phyloP scores from a whole-genome alignment of 2,329 filamentous ascomycete species.

The Emericellopsis atlantica region DNA sequence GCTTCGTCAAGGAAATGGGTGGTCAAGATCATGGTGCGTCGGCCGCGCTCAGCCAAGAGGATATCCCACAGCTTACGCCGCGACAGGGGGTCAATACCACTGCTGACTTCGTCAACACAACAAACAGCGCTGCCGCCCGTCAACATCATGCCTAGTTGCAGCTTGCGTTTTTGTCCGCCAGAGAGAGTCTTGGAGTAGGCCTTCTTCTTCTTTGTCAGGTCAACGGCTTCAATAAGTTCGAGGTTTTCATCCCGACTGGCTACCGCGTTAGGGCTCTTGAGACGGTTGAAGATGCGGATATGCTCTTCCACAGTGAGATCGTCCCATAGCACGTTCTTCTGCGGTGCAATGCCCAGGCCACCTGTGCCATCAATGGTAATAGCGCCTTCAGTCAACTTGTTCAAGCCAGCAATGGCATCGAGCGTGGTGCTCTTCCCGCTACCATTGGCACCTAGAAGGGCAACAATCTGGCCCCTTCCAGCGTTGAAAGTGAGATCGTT shows the following conservation, averaged over 20 bases:
- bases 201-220: conserved; percentile 61
- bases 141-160: conserved; percentile 91
- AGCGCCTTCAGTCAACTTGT: conserved; percentile 59
- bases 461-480: conserved; percentile 69
- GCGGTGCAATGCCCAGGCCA: conserved; percentile 76
- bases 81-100: conserved; percentile 76
- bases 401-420: conserved; percentile 75
- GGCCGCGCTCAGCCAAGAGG: conserved; percentile 69
- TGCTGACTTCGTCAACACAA: conserved; percentile 84
- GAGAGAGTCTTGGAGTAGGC: conserved; percentile 68
- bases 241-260: conserved; percentile 47
- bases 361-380: conserved; percentile 70
- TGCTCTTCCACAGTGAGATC: conserved; percentile 79
- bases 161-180: conserved; percentile 83
- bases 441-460: conserved; percentile 79
- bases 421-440: conserved; percentile 85
- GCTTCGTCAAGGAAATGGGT: conserved; percentile 94
- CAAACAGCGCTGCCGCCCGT: conserved; percentile 81
- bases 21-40: conserved; percentile 72
- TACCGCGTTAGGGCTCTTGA: conserved; percentile 52
- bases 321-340: conserved; percentile 92
- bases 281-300: conserved; percentile 66
- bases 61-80: conserved; percentile 92
- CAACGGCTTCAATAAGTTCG: conserved; percentile 56
- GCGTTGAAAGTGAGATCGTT: conserved; percentile 60